Evolutionary conservation across 192 early-diverging fungal species (phyloP), one percentile per base, ranked within the genome.

Genomic region (Haplosporangium gracile): DNA sequence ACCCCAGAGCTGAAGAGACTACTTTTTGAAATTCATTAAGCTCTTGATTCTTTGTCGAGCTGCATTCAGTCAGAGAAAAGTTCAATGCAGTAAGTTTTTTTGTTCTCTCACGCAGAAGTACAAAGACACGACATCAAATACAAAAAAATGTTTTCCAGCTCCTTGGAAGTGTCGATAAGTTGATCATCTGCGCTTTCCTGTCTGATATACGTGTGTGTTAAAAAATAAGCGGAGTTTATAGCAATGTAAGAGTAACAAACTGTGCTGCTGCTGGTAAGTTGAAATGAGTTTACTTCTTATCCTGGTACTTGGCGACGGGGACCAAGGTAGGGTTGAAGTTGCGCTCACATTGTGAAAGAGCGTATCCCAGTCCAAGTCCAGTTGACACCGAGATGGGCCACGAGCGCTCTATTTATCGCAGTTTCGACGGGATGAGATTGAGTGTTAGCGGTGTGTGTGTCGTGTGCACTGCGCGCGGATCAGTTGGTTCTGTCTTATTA

Each of bases 301-400:
- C 85, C 82, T 91, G 89, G 71, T 79, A 68, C 55, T 88, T 85
- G 24, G 81, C 89, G 72, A 88, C 92, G 32, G 92, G 92, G 38
- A 93, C 84, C 74, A 89, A 76, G 39, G 71, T 84, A 42, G 90
- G 92, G 72, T 91, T 90, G 88, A 93, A 93, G 73, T 86, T 88
- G 74, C 89, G 89, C 88, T 96, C 93, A 77, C 95, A 95, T 65
- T 97, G 94, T 42, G 94, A 94, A 78, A 96, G 95, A 39, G 97
- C 94, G 22, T 95, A 92, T 71, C 97, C 97, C 40, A 96, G 90
- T 43, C 96, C 97, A 68, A 94, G 94, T 36, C 97, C 97, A 40
- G 95, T 95, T 15, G 94, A 91, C 68, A 96, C 90, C 69, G 95
- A 94, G 81, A 97, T 95, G 53, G 97, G 97, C 96, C 96, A 97